Percentiles rank a stretch among this genome's conserved stretches.
phyloP scores from a whole-genome alignment of 495 filamentous ascomycete species.

The Lentithecium fluviatile region DNA sequence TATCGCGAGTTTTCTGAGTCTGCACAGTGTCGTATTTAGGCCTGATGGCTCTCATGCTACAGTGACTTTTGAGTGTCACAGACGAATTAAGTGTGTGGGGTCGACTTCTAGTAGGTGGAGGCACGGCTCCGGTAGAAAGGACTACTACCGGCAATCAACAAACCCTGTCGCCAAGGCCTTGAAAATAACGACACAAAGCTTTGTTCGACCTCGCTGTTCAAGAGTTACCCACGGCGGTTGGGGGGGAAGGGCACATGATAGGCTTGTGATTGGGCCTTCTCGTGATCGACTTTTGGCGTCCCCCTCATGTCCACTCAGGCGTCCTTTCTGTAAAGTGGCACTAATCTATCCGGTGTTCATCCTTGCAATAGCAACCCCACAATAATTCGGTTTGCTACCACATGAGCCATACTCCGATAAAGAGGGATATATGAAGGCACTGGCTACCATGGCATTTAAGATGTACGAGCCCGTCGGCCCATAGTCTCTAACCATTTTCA shows the following conservation, averaged over 20 bases:
- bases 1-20: too few relatives aligned
- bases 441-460: background rate
- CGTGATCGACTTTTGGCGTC: too few relatives aligned
- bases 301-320: background rate
- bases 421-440: background rate
- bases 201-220: constrained; percentile 21
- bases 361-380: constrained; percentile 7
- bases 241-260: too few relatives aligned
- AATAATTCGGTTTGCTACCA: background rate
- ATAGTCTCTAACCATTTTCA: background rate
- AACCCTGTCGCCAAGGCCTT: constrained; percentile 14
- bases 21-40: too few relatives aligned
- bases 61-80: too few relatives aligned
- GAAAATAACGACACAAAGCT: constrained; percentile 13
- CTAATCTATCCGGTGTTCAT: constrained; percentile 1
- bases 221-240: too few relatives aligned
- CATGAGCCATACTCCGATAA: background rate
- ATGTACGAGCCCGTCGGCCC: background rate
- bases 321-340: background rate
- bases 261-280: too few relatives aligned
- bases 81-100: too few relatives aligned
- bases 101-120: constrained; percentile 4
- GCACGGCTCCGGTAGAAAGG: constrained; percentile 5
- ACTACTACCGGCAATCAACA: constrained; percentile 4
- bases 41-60: too few relatives aligned